Percentiles rank a stretch among this genome's conserved stretches.
Conservation (phyloP, 169 alveolate species). For the Babesia gibsoni region DNA sequence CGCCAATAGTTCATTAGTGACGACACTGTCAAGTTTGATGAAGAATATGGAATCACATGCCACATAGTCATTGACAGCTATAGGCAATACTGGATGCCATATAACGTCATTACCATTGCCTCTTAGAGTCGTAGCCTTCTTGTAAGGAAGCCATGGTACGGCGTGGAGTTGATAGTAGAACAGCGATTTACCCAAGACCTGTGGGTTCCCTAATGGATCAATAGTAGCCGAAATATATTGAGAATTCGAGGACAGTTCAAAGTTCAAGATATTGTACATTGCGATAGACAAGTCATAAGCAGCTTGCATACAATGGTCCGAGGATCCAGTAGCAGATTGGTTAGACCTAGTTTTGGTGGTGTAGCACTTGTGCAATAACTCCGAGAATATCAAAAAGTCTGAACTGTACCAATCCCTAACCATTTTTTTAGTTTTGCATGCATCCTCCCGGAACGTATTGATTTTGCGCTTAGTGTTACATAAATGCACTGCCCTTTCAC, state of each 20-base stretch:
- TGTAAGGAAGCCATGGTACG: conserved; percentile 20
- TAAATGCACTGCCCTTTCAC: background rate
- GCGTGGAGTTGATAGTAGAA: background rate
- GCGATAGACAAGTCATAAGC: background rate
- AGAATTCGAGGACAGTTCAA: background rate
- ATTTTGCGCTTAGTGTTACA: background rate
- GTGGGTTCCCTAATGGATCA: background rate
- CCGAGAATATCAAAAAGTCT: background rate
- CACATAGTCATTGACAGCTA: background rate
- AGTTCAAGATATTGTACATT: background rate
- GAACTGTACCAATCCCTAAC: conserved; percentile 1
- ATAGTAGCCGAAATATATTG: background rate
- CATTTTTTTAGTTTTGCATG: background rate
- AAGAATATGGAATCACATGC: background rate
- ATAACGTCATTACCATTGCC: background rate
- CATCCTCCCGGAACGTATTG: background rate
- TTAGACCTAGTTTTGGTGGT: background rate
- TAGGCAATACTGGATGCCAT: conserved; percentile 1
- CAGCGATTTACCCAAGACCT: background rate
- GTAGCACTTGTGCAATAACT: background rate
- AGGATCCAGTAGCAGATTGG: background rate
- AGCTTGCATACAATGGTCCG: background rate
- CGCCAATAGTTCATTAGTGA: background rate
- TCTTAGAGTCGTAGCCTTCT: background rate
- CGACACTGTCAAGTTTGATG: background rate